A percentile compares a stretch with the other conserved stretches of the same genome.
Conservation (phyloP, 2,329 filamentous ascomycete species). For the Boeremia exigua region DNA sequence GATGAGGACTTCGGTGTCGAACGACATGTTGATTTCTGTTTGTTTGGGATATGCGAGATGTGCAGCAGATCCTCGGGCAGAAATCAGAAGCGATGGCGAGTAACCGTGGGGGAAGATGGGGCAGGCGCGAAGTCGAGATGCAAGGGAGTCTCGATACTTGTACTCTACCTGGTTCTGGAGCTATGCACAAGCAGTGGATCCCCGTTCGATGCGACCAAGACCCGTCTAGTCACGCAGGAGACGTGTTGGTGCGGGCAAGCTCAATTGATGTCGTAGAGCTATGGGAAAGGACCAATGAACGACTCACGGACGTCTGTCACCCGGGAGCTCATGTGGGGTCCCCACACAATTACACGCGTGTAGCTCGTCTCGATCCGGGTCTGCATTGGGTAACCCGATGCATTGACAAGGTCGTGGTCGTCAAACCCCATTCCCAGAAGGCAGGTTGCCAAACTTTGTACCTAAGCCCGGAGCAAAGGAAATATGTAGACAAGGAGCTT, state of each 20-base stretch:
- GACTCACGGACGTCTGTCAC: neutral
- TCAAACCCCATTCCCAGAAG: neutral
- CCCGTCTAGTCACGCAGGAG: neutral
- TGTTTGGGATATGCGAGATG: neutral
- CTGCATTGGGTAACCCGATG: conserved; percentile 13
- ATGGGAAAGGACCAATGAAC: conserved; percentile 7
- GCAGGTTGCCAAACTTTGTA: neutral
- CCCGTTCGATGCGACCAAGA: neutral
- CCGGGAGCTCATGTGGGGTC: conserved; percentile 10
- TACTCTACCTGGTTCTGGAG: neutral
- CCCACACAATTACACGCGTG: conserved; percentile 17
- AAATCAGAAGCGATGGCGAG: neutral
- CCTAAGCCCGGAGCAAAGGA: too few species aligned
- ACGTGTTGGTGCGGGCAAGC: conserved; percentile 3
- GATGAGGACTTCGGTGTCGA: conserved; percentile 56
- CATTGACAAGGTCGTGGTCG: neutral
- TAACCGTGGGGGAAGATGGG: neutral
- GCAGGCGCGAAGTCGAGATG: neutral
- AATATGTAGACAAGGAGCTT: too few species aligned
- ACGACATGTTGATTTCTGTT: conserved; percentile 30
- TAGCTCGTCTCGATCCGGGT: conserved; percentile 13
- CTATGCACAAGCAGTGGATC: neutral
- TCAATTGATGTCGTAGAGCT: neutral
- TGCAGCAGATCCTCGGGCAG: neutral
- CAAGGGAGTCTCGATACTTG: neutral